Base-by-base conservation (phyloP, 331 rosid species). In the Telfairia occidentalis region DNA sequence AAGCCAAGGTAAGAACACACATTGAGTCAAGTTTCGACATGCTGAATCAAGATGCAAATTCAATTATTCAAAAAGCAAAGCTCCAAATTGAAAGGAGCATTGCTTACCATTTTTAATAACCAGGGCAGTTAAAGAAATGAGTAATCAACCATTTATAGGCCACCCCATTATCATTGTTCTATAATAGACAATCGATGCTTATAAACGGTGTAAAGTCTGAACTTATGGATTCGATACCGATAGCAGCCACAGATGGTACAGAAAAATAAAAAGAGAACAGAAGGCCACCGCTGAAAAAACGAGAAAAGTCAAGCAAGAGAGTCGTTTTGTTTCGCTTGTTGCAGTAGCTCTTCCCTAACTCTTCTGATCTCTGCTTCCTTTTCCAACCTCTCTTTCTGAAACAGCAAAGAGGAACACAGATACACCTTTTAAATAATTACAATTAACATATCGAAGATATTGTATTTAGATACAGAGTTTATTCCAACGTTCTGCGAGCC, bases 341-440 rank as follows among this genome's bases (percentile, higher is more conserved):
- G 81, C 76, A 90, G 79, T 6, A 92, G 83, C 69, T 92, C 89
- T 75, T 89, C 91, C 58, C 96, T 86, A 45, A 88, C 95, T 71
- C 90, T 89, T 82, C 83, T 82, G 76, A 92, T 78, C 92, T 90
- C 98, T 19, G 85, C 89, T 84, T 89, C 89, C 82, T 67, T 87
- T 82, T 90, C 97, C 80, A 81, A 12, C 76, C 96, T 88, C 81
- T 92, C 98, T 67, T 11, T 34, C 98, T 92, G 79, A 57, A 78
- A 81, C 50, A 30, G 18, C 15, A 58, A 60, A 26, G 8, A 2
- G 35, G 26, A 15, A 72, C 52, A 74, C 53, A 24, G 54, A 70
- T 19, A 48, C 8, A 16, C n/a, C 66, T 45, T 74, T 15, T 40
- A 38, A 55, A 30, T 45, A 34, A 18, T 35, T 54, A 37, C 50